Percentiles rank a stretch among this genome's conserved stretches.
Conservation (phyloP, 768 basidiomycete genomes). For the Collybiopsis luxurians region DNA sequence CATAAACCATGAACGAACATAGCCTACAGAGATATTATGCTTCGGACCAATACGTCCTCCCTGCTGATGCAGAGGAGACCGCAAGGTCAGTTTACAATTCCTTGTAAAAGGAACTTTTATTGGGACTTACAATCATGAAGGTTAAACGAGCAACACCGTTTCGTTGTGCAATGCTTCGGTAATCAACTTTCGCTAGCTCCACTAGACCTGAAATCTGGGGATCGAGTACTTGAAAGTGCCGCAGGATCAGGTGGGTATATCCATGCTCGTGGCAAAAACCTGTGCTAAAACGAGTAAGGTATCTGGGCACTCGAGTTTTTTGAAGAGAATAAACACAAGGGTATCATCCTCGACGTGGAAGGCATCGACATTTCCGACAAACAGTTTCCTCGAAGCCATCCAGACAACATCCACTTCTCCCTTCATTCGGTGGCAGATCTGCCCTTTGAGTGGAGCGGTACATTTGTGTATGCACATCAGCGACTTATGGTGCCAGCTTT, state of each 20-base stretch:
- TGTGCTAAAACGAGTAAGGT: no score
- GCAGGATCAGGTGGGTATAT: no score
- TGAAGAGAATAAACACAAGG: not conserved
- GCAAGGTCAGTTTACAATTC: not conserved
- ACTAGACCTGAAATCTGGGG: no score
- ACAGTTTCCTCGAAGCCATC: not conserved
- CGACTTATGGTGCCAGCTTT: not conserved
- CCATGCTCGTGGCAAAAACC: no score
- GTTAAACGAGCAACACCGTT: not conserved
- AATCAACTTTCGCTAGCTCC: no score
- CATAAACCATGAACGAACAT: no score
- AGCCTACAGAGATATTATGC: slow-evolving; percentile 2
- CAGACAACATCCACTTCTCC: not conserved
- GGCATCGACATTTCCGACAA: not conserved
- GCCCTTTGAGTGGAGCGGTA: not conserved
- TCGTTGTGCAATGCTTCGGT: not conserved
- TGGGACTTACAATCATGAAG: not conserved
- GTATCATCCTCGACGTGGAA: not conserved
- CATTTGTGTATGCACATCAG: not conserved
- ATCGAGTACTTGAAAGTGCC: no score
- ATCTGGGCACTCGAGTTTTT: slow-evolving; percentile 1
- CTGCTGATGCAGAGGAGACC: not conserved
- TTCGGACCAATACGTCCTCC: not conserved
- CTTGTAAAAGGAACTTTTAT: no score
- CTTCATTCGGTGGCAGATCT: not conserved